Percentiles rank a stretch among this genome's conserved stretches.
Conservation (phyloP, 768 basidiomycete genomes). For the Amyloporia xantha region DNA sequence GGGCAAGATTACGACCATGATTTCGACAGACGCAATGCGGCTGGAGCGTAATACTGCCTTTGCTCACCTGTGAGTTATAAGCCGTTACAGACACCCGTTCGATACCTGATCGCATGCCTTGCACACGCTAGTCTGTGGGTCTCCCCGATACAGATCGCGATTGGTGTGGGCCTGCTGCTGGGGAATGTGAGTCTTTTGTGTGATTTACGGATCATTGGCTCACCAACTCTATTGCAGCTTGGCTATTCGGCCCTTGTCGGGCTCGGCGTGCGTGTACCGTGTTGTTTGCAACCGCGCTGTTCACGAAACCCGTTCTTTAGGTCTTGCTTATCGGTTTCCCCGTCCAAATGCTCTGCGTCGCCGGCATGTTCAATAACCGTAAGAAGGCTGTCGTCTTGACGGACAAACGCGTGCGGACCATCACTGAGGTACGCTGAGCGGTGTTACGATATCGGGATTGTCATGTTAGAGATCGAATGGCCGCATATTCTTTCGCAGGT, state of each 20-base stretch:
- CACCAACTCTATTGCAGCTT: too few relatives aligned
- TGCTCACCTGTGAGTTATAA: slow-evolving; percentile 24
- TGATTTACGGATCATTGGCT: too few relatives aligned
- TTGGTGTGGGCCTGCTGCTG: slow-evolving; percentile 57
- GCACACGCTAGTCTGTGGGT: slow-evolving; percentile 48
- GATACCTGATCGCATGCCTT: neutral
- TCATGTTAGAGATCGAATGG: neutral
- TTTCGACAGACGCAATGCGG: slow-evolving; percentile 55
- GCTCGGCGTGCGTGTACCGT: slow-evolving; percentile 40
- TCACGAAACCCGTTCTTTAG: too few relatives aligned
- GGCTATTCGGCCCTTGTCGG: slow-evolving; percentile 69
- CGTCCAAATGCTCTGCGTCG: slow-evolving; percentile 45
- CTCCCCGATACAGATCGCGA: slow-evolving; percentile 55
- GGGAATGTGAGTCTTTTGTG: slow-evolving; percentile 39
- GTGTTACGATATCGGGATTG: neutral
- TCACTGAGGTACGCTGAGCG: slow-evolving; percentile 41
- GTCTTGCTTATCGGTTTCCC: slow-evolving; percentile 56
- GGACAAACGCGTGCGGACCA: slow-evolving; percentile 57
- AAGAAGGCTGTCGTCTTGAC: slow-evolving; percentile 57
- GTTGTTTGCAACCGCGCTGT: too few relatives aligned
- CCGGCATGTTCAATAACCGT: slow-evolving; percentile 45
- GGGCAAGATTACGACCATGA: slow-evolving; percentile 66
- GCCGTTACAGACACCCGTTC: neutral
- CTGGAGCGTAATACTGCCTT: slow-evolving; percentile 41
- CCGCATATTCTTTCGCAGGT: slow-evolving; percentile 29